These are phyloP conservation scores for Centella asiatica DNA, from an alignment of 129 eudicot genomes.

Conservation along the genomic window DNA sequence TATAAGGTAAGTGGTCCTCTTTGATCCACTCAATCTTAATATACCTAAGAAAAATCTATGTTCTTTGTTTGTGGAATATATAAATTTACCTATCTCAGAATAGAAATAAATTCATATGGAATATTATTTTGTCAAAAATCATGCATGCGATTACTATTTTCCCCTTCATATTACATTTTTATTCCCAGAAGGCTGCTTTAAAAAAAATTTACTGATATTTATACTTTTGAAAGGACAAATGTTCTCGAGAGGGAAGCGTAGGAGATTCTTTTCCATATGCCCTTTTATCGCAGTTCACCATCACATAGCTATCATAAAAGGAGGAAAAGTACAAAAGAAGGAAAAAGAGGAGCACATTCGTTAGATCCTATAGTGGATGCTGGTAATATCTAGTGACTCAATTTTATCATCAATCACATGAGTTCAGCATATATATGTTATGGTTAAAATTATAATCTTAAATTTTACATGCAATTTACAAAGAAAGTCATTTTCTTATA, in stretches of 20 bases:
- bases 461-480: too few relatives aligned
- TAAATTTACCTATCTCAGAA: too few relatives aligned
- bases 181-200: too few relatives aligned
- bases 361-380: slow-evolving; percentile 8
- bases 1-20: not conserved
- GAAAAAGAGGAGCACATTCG: not conserved
- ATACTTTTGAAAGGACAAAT: not conserved
- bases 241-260: not conserved
- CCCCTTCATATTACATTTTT: too few relatives aligned
- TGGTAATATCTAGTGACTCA: not conserved
- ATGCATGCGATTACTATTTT: too few relatives aligned
- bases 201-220: too few relatives aligned
- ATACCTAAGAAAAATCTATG: not conserved
- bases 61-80: too few relatives aligned
- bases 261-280: not conserved
- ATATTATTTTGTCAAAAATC: too few relatives aligned
- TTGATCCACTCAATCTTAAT: not conserved
- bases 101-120: too few relatives aligned
- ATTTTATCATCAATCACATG: not conserved
- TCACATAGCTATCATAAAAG: not conserved
- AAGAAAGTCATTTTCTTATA: too few relatives aligned
- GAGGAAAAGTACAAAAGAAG: not conserved
- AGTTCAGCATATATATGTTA: too few relatives aligned
- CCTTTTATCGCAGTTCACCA: not conserved
- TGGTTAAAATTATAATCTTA: too few relatives aligned